Base-by-base conservation (phyloP, 345 rosid species). In the Punica granatum region DNA sequence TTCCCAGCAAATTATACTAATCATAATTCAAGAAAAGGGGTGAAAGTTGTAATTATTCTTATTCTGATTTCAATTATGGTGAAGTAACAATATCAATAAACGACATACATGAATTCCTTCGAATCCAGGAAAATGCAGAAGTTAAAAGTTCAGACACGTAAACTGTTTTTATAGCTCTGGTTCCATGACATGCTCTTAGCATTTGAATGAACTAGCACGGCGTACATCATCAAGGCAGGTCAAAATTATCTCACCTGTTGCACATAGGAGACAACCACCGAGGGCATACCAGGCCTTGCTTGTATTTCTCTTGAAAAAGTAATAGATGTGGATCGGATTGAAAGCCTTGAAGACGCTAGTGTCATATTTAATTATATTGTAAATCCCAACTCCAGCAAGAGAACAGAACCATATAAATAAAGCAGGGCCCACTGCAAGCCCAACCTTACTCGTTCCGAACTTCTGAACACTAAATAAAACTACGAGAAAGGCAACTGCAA, bases 391-490 rank as follows among this genome's bases (percentile, higher is more conserved):
- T 71, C 86, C 89, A 15, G 97, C 99, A 73, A 91, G 95, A 77
- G 86, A 88, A 74, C 98, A 91, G 81, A 94, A 94, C 99, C 99
- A 94, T 72, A 91, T 34, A 70, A 94, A 89, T 76, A 94, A 82
- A 66, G 99, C 98, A 60, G 99, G 99, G 72, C 97, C 98, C 36
- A 94, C 84, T 65, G 65, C 90, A 74, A 94, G 87, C 70, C 99
- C 99, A 70, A 92, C 96, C 82, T 94, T 94, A 84, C 99, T 94
- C 66, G 99, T 91, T 77, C 99, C 99, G 81, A 78, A 91, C 86
- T 89, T 91, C 83, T 94, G 99, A 75, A 94, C 84, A 79, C 98
- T 89, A 79, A 94, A 94, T 78, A 94, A 79, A 73, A 89, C 85
- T 77, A 94, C 85, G 74, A 94, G 85, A 78, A 83, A 88, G 74